phyloP scores from a whole-genome alignment of 768 basidiomycete species.

The Lactarius sanguifluus region DNA sequence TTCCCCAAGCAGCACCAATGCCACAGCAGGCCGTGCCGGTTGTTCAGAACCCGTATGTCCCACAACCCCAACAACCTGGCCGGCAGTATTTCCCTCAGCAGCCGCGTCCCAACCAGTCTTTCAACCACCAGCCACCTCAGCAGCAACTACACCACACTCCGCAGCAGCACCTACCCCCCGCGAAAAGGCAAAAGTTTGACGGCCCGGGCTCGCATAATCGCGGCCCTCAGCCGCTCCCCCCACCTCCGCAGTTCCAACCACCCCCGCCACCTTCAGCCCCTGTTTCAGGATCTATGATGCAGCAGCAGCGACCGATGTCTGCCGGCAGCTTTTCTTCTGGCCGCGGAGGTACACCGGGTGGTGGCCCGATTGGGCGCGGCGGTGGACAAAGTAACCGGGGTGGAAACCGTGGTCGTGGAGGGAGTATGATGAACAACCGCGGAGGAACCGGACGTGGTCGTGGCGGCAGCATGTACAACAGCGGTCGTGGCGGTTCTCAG shows the following conservation, averaged over 20 bases:
- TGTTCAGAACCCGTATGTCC: constrained; percentile 38
- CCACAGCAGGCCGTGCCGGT: constrained; percentile 50
- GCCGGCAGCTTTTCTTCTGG: constrained; percentile 35
- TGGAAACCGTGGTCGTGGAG: constrained; percentile 48
- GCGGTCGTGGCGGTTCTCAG: constrained; percentile 47
- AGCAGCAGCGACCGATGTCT: constrained; percentile 35
- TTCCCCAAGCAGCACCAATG: constrained; percentile 57
- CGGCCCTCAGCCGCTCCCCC: constrained; percentile 56
- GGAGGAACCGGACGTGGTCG: constrained; percentile 38
- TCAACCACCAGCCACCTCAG: constrained; percentile 32
- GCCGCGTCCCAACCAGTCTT: constrained; percentile 48
- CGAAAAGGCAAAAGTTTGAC: constrained; percentile 88
- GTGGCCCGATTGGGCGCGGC: constrained; percentile 41
- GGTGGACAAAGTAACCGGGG: constrained; percentile 46
- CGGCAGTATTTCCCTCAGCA: constrained; percentile 45
- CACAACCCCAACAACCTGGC: constrained; percentile 43
- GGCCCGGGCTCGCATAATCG: constrained; percentile 38
- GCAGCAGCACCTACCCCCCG: constrained; percentile 84
- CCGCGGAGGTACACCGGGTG: constrained; percentile 43
- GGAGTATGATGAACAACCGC: constrained; percentile 48
- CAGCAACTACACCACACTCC: constrained; percentile 59
- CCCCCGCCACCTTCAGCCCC: constrained; percentile 46
- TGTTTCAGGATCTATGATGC: constrained; percentile 40
- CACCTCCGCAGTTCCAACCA: constrained; percentile 66
- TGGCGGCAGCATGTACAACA: constrained; percentile 41